phyloP scores from a whole-genome alignment of 495 filamentous ascomycete genomes.

The Schizothecium vesticola region DNA sequence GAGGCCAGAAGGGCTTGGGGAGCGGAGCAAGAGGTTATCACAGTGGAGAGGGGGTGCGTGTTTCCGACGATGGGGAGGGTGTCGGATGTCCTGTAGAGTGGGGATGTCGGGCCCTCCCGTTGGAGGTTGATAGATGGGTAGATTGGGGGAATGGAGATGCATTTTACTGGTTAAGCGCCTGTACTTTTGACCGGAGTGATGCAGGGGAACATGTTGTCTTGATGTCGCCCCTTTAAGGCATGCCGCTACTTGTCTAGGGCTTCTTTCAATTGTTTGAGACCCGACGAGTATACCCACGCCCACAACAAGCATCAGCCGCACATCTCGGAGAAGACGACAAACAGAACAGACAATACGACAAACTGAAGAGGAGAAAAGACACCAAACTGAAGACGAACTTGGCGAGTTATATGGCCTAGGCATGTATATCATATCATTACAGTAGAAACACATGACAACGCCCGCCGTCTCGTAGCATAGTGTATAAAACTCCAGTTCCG shows the following conservation, averaged over 20 bases:
- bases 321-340: background rate
- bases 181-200: background rate
- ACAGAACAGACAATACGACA: background rate
- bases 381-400: background rate
- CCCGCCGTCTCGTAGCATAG: constrained; percentile 9
- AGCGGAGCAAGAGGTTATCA: background rate
- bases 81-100: background rate
- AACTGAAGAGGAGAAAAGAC: too few relatives aligned
- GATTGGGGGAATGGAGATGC: background rate
- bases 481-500: constrained; percentile 18
- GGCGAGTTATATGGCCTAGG: background rate
- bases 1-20: background rate
- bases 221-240: background rate
- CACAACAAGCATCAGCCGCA: background rate
- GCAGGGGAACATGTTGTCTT: background rate
- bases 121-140: constrained; percentile 7
- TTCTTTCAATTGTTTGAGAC: background rate
- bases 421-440: constrained; percentile 18
- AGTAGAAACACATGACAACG: constrained; percentile 13
- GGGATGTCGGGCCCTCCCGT: background rate
- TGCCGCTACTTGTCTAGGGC: background rate
- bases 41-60: background rate
- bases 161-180: background rate
- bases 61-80: background rate
- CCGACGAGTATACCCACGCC: background rate